phyloP scores from a whole-genome alignment of 495 filamentous ascomycete species.

The Aspergillus homomorphus region DNA sequence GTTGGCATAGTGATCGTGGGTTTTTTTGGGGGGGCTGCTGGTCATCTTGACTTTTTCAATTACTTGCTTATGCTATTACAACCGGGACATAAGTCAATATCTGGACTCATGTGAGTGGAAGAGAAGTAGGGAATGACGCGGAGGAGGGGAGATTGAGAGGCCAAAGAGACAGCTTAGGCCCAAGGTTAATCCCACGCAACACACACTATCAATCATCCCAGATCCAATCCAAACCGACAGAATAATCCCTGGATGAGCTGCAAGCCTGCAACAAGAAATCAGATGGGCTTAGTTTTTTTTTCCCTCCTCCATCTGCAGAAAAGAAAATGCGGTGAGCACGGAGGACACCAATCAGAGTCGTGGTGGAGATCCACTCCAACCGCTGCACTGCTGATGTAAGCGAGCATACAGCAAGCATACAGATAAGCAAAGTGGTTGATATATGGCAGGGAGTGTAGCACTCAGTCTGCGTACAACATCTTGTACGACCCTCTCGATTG shows the following conservation, averaged over 20 bases:
- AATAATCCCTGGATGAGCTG: background rate
- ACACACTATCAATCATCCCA: background rate
- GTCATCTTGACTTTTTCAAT: too few relatives aligned
- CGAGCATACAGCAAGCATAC: too few relatives aligned
- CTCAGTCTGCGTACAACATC: background rate
- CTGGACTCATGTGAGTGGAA: too few relatives aligned
- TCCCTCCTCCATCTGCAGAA: too few relatives aligned
- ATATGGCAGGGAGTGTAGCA: too few relatives aligned
- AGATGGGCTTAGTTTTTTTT: too few relatives aligned
- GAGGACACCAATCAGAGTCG: background rate
- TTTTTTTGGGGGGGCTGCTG: background rate
- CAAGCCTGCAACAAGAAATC: too few relatives aligned
- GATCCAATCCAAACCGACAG: background rate
- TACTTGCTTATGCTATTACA: too few relatives aligned
- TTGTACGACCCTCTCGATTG: background rate
- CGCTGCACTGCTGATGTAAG: background rate
- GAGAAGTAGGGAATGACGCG: background rate
- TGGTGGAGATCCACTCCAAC: background rate
- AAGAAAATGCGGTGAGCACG: conserved; percentile 9
- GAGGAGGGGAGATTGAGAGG: background rate
- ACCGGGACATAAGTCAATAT: too few relatives aligned
- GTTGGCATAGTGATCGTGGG: background rate
- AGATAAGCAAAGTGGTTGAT: too few relatives aligned
- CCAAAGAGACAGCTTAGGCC: background rate
- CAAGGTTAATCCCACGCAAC: background rate